Evolutionary conservation across 257 asterid species (phyloP).

Genomic region (Oldenlandia corymbosa): DNA sequence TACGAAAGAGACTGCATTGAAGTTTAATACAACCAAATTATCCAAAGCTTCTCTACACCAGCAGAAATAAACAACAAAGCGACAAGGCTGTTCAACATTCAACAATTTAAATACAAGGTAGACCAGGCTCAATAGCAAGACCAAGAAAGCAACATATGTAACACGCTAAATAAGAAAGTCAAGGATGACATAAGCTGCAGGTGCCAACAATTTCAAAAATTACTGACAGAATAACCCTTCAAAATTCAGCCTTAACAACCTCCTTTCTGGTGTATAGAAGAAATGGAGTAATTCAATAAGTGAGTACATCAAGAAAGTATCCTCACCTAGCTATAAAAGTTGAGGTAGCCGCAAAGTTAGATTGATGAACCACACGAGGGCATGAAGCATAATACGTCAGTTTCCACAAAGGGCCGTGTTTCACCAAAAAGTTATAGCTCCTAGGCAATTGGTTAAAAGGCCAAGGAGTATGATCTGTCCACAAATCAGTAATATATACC

Average conservation of each 20-base stretch:
- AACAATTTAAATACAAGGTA: neutral
- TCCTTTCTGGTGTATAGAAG: neutral
- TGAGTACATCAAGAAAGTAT: slow-evolving; percentile 10
- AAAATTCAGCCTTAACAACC: neutral
- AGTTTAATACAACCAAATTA: neutral
- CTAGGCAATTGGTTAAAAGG: slow-evolving; percentile 96
- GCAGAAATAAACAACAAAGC: neutral
- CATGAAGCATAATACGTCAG: slow-evolving; percentile 89
- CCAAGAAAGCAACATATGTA: neutral
- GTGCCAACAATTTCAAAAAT: neutral
- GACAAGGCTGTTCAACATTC: neutral
- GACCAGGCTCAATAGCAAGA: neutral
- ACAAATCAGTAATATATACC: slow-evolving; percentile 87
- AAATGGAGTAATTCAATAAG: neutral
- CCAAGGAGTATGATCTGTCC: slow-evolving; percentile 99
- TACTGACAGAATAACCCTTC: neutral
- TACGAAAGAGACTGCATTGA: neutral
- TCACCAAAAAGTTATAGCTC: slow-evolving; percentile 94
- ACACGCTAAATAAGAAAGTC: neutral
- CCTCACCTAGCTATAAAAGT: slow-evolving; percentile 90
- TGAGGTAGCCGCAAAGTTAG: slow-evolving; percentile 96
- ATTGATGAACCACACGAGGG: slow-evolving; percentile 83
- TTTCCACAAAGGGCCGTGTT: slow-evolving; percentile 87
- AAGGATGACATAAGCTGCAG: neutral
- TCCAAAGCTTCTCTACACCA: neutral